Evolutionary conservation across 148 eudicot species (phyloP), one percentile per base, ranked within the genome.

Genomic region (Silene uniflora): DNA sequence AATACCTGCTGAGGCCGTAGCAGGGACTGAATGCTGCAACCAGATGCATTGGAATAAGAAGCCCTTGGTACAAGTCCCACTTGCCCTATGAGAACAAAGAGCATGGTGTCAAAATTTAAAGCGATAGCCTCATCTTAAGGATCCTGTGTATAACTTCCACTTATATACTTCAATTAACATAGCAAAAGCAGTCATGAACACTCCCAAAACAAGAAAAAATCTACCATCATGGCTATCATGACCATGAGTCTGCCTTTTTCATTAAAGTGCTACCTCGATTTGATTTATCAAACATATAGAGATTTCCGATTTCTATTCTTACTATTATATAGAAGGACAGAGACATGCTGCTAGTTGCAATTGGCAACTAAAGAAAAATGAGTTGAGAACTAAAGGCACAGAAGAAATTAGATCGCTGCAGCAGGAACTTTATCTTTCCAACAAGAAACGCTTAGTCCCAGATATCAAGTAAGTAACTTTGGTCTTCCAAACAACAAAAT

Each of bases 51-150:
- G 11, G 74, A 23, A 80, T 76, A 74, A 54, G 69, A 59, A 23
- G 75, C 68, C 79, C 85, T 81, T 76, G 78, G 76, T 63, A 49
- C 44, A 74, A 62, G 29, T 73, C 47, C 54, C 22, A 74, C 65
- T 39, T 82, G 84, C 72, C 84, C 82, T 49, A 69, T 39, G 46
- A 47, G 27, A 75, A 72, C 42, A 39, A 73, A 68, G 72, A 49
- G 21, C 47, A 47, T 7, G 24, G 49, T 2, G 46, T 75, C 71
- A 76, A 52, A 71, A 39, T 32, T 19, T 46, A 35, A 49, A 67
- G 21, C 62, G 10, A 71, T 44, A 58, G 18, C 64, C 19, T 59
- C 66, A 27, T 67, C 66, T 67, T 14, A 67, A 16, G 17, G 66
- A 56, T 55, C 58, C 2, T 35, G 22, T 68, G 24, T 23, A 56